A percentile compares a stretch with the other conserved stretches of the same genome.
Conservation (phyloP, 2,329 filamentous ascomycete genomes). For the Plenodomus biglobosus region DNA sequence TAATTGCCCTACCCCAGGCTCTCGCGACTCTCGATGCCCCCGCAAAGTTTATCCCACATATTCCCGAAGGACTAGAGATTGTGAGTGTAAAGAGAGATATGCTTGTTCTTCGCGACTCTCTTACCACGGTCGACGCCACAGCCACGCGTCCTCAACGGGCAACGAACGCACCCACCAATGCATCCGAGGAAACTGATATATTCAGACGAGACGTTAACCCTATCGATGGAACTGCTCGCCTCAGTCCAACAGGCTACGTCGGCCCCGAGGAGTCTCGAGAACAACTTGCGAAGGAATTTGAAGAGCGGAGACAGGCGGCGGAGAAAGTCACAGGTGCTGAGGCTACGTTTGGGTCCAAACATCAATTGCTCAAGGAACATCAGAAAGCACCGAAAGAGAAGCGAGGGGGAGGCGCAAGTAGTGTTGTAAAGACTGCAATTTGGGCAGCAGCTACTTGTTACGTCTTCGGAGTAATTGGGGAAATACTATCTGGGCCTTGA, state of each 20-base stretch:
- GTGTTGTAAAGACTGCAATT: conserved; percentile 37
- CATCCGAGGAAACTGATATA: neutral
- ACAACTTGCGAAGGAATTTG: conserved; percentile 25
- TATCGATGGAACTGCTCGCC: conserved; percentile 39
- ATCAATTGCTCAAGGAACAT: neutral
- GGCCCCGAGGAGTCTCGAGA: conserved; percentile 28
- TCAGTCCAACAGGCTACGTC: conserved; percentile 40
- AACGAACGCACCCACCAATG: neutral
- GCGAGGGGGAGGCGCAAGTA: conserved; percentile 15
- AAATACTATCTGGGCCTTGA: conserved; percentile 13
- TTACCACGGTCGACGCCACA: conserved; percentile 10
- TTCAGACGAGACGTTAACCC: conserved; percentile 29
- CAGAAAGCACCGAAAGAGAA: conserved; percentile 2
- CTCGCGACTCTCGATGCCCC: conserved; percentile 30
- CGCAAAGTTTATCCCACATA: conserved; percentile 34
- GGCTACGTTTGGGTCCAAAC: conserved; percentile 1
- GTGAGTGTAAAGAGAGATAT: conserved; percentile 33
- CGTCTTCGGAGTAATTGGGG: conserved; percentile 36
- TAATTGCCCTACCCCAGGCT: conserved; percentile 32
- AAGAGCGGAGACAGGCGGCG: conserved; percentile 27
- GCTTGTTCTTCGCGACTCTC: conserved; percentile 31
- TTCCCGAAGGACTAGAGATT: conserved; percentile 30
- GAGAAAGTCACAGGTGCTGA: conserved; percentile 6
- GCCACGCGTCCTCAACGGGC: neutral
- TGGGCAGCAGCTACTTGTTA: conserved; percentile 34